These are phyloP conservation scores for Podaxis sp. DNA, from an alignment of 768 basidiomycete genomes.

Conservation along the genomic window DNA sequence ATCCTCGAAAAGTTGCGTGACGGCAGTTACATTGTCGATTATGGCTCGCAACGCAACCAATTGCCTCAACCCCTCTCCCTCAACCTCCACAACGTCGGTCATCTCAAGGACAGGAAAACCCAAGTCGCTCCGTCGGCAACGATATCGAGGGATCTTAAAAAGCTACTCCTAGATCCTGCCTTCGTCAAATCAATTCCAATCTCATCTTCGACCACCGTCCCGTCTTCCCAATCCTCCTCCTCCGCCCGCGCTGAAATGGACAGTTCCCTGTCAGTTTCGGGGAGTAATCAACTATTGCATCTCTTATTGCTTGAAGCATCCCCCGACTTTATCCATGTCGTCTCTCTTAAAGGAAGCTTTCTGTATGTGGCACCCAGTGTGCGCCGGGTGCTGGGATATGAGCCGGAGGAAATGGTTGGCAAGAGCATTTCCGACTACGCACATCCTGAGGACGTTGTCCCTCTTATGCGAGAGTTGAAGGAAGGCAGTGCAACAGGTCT, in stretches of 20 bases:
- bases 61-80: conserved; percentile 10
- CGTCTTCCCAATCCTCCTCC: conserved; percentile 24
- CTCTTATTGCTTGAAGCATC: conserved; percentile 57
- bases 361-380: conserved; percentile 90
- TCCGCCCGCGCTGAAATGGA: conserved; percentile 18
- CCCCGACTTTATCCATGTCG: conserved; percentile 85
- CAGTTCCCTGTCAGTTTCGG: conserved; percentile 16
- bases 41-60: conserved; percentile 25
- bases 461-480: conserved; percentile 89
- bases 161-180: conserved; percentile 41
- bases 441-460: conserved; percentile 87
- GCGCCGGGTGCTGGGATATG: conserved; percentile 77
- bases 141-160: conserved; percentile 53
- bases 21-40: conserved; percentile 74
- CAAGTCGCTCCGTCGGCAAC: conserved; percentile 28
- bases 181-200: conserved; percentile 50
- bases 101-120: conserved; percentile 29
- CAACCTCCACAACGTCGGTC: conserved; percentile 1
- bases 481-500: conserved; percentile 45
- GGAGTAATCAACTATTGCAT: conserved; percentile 49
- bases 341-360: conserved; percentile 90
- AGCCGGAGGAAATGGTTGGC: conserved; percentile 80
- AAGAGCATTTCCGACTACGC: conserved; percentile 77
- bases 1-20: conserved; percentile 78
- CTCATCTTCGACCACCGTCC: conserved; percentile 34